phyloP scores from a whole-genome alignment of 2,329 filamentous ascomycete species.

The Gnomoniopsis smithogilvyi region DNA sequence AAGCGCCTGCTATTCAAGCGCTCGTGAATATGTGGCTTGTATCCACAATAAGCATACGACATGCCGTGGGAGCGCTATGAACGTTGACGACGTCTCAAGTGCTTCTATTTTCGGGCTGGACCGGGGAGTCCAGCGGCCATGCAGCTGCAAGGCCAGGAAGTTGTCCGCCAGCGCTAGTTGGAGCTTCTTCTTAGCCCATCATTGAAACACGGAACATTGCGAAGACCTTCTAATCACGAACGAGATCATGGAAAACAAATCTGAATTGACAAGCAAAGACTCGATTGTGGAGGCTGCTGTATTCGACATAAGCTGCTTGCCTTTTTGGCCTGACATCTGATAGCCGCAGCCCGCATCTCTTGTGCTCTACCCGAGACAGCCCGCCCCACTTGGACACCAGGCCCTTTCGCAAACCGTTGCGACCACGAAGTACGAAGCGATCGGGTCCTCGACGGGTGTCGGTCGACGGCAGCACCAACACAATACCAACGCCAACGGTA shows the following conservation, averaged over 20 bases:
- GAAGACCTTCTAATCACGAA: too few relatives aligned
- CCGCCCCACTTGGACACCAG: not conserved
- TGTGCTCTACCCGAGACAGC: constrained; percentile 1
- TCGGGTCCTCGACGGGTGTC: not conserved
- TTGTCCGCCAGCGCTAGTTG: not conserved
- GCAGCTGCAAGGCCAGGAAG: not conserved
- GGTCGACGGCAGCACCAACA: not conserved
- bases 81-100: not conserved
- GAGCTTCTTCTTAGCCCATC: not conserved
- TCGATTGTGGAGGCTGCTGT: not conserved
- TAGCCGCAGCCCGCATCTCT: not conserved
- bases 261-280: not conserved
- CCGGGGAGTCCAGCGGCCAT: not conserved
- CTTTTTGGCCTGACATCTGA: not conserved
- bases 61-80: not conserved
- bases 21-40: not conserved
- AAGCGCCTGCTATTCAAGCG: not conserved
- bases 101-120: constrained; percentile 1
- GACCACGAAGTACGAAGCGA: not conserved
- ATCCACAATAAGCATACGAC: not conserved
- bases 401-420: not conserved
- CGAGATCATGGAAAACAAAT: too few relatives aligned
- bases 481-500: not conserved
- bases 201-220: not conserved
- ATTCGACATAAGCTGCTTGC: not conserved